These are phyloP conservation scores for Flueggea neowawraea DNA, from an alignment of 441 rosid species.

Conservation along the genomic window DNA sequence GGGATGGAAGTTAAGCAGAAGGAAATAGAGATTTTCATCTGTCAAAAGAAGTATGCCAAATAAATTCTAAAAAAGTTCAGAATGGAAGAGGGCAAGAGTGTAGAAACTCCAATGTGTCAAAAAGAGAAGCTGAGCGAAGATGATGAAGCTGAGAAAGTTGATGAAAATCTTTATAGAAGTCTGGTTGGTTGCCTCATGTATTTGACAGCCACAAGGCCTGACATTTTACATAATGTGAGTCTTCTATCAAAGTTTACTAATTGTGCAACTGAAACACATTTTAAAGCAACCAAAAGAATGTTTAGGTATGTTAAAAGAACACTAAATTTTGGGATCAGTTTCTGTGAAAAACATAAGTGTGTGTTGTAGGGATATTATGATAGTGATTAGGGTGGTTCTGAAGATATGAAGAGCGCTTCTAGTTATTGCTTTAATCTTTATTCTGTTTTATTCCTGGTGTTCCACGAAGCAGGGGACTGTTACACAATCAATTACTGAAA, in stretches of 20 bases:
- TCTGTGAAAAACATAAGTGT: not conserved
- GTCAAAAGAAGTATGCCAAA: not conserved
- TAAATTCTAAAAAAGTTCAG: not conserved
- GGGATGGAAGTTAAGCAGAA: not conserved
- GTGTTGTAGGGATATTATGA: not conserved
- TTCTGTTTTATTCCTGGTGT: not conserved
- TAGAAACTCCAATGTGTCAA: no score
- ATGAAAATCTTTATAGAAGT: not conserved
- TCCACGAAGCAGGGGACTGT: not conserved
- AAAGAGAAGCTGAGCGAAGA: not conserved
- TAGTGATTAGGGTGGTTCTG: not conserved
- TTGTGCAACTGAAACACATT: no score
- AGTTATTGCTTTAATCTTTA: not conserved
- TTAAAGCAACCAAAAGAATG: no score
- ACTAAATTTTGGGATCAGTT: not conserved
- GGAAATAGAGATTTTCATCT: not conserved
- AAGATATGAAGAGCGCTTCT: constrained; percentile 1
- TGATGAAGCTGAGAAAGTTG: not conserved
- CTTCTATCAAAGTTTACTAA: not conserved
- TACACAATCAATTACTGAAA: not conserved
- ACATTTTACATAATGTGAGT: not conserved
- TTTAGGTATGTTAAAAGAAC: no score
- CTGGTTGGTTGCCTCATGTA: not conserved
- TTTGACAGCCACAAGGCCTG: not conserved
- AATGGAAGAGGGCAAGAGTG: not conserved